Percentiles rank a stretch among this genome's conserved stretches.
phyloP scores from a whole-genome alignment of 2,329 filamentous ascomycete species.

The Fusarium sp. region DNA sequence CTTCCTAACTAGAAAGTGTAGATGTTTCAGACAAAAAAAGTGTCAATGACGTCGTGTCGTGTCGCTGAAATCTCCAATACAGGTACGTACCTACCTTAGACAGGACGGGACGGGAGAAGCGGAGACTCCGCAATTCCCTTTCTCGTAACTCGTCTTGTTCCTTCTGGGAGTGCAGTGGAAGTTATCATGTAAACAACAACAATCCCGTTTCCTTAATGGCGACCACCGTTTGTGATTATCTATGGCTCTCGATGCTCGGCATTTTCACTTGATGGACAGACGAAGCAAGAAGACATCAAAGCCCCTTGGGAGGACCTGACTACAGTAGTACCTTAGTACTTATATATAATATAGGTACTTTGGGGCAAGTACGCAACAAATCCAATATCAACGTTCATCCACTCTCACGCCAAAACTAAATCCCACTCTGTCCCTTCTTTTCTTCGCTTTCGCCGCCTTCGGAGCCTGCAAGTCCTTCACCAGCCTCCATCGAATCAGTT shows the following conservation, averaged over 20 bases:
- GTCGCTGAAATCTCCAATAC: neutral
- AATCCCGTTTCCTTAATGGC: too few relatives aligned
- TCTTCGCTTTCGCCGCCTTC: conserved; percentile 22
- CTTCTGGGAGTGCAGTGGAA: too few relatives aligned
- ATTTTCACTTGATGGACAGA: neutral
- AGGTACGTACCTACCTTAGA: neutral
- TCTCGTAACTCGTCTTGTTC: conserved; percentile 8
- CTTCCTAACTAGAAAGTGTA: neutral
- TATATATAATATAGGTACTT: too few relatives aligned
- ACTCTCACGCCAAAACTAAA: neutral
- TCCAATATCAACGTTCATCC: neutral
- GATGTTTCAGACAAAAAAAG: neutral
- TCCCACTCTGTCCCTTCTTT: conserved; percentile 1
- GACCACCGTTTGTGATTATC: too few relatives aligned
- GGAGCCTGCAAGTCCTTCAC: neutral
- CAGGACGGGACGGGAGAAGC: neutral
- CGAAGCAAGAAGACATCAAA: neutral
- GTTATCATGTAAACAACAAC: too few relatives aligned
- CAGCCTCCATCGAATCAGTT: conserved; percentile 29
- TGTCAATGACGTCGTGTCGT: conserved; percentile 1
- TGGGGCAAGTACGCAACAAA: neutral
- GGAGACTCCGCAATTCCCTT: neutral
- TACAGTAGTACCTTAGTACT: too few relatives aligned
- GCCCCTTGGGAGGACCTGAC: neutral
- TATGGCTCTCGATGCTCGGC: neutral